Evolutionary conservation across 148 eudicot species (phyloP).

Genomic region (Heliamphora exappendiculata): DNA sequence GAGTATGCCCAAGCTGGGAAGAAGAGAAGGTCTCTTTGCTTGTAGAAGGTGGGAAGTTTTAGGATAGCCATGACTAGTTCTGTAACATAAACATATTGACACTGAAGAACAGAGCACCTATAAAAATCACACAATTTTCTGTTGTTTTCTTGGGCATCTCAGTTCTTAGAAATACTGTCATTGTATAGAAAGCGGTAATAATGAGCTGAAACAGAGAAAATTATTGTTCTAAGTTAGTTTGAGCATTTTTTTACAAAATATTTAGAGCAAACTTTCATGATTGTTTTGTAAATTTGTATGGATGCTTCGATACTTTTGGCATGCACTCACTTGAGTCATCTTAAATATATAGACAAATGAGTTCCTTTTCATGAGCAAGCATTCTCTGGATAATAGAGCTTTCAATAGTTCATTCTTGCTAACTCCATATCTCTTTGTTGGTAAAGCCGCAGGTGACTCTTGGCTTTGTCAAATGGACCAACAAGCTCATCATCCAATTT

Average conservation of each 20-base stretch:
- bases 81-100: slow-evolving; percentile 35
- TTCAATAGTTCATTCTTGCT: slow-evolving; percentile 24
- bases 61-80: slow-evolving; percentile 37
- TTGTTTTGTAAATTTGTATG: not conserved
- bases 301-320: no score
- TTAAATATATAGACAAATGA: slow-evolving; percentile 33
- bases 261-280: not conserved
- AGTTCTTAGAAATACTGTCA: slow-evolving; percentile 22
- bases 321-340: slow-evolving; percentile 33
- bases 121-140: slow-evolving; percentile 27
- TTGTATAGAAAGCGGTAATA: slow-evolving; percentile 19
- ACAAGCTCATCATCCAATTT: slow-evolving; percentile 20
- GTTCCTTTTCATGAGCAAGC: slow-evolving; percentile 36
- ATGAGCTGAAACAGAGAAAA: slow-evolving; percentile 20
- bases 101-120: slow-evolving; percentile 43
- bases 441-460: slow-evolving; percentile 31
- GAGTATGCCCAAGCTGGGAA: slow-evolving; percentile 54
- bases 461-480: slow-evolving; percentile 23
- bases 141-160: slow-evolving; percentile 29
- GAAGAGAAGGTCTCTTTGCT: slow-evolving; percentile 50
- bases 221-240: not conserved
- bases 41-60: slow-evolving; percentile 51
- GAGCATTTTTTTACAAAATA: no score
- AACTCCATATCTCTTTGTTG: slow-evolving; percentile 29
- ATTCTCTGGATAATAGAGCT: slow-evolving; percentile 34